Conservation (phyloP, 2,329 filamentous ascomycete species). For the Plenodomus biglobosus region DNA sequence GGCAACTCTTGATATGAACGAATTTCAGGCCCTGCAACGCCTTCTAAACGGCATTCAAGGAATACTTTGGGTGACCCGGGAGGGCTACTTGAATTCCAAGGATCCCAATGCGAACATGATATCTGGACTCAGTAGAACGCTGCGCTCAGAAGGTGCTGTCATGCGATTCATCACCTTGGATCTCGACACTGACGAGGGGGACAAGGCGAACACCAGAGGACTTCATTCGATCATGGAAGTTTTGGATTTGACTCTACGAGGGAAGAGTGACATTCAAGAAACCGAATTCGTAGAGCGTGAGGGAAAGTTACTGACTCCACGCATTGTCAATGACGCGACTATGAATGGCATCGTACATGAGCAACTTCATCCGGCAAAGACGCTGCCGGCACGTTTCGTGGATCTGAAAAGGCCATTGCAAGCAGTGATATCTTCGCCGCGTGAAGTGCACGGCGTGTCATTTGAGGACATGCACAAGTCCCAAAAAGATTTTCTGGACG, state of each 20-base stretch:
- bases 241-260: not conserved
- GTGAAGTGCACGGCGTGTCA: constrained; percentile 16
- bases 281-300: constrained; percentile 9
- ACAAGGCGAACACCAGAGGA: not conserved
- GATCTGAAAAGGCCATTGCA: constrained; percentile 14
- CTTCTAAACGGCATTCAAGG: constrained; percentile 8
- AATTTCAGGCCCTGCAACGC: constrained; percentile 5
- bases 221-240: not conserved
- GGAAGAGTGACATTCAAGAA: constrained; percentile 2
- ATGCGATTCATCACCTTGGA: constrained; percentile 14
- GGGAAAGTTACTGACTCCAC: constrained; percentile 9
- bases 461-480: constrained; percentile 20
- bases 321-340: constrained; percentile 17
- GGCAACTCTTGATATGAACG: not conserved
- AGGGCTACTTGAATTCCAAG: constrained; percentile 3
- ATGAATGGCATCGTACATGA: constrained; percentile 29
- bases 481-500: constrained; percentile 3
- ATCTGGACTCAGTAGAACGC: constrained; percentile 12
- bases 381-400: constrained; percentile 16
- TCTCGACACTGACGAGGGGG: not conserved
- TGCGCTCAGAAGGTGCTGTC: constrained; percentile 13
- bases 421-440: constrained; percentile 13
- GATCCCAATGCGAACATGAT: constrained; percentile 15
- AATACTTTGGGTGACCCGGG: constrained; percentile 11
- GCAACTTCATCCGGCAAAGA: constrained; percentile 19